phyloP scores from a whole-genome alignment of 768 basidiomycete species.

The Collybiopsis confluens region DNA sequence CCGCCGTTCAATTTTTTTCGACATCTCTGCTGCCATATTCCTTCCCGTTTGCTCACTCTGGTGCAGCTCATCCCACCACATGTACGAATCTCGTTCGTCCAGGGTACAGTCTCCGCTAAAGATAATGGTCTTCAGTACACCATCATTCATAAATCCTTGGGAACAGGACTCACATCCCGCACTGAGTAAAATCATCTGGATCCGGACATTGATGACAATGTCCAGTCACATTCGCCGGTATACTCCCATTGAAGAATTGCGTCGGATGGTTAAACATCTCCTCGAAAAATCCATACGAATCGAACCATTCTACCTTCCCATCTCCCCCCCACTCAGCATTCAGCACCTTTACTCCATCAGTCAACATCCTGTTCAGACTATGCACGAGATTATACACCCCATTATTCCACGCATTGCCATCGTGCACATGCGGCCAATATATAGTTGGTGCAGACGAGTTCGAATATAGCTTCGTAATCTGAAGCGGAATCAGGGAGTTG shows the following conservation, averaged over 20 bases:
- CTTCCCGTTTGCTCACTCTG: constrained; percentile 8
- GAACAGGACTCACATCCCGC: constrained; percentile 12
- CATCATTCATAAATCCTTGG: too few species aligned
- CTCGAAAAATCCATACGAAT: constrained; percentile 18
- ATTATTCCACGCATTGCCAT: constrained; percentile 18
- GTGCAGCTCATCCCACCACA: constrained; percentile 17
- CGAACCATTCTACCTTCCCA: constrained; percentile 14
- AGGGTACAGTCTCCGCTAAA: constrained; percentile 17
- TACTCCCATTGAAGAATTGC: constrained; percentile 19
- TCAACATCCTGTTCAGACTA: constrained; percentile 15
- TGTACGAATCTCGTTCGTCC: constrained; percentile 16
- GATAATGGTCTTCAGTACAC: neutral
- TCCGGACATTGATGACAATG: constrained; percentile 21
- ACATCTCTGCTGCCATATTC: neutral
- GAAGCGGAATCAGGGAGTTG: constrained; percentile 18
- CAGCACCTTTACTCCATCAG: constrained; percentile 12
- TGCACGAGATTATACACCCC: constrained; percentile 18
- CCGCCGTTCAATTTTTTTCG: neutral
- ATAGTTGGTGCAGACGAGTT: constrained; percentile 16
- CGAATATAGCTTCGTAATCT: constrained; percentile 15
- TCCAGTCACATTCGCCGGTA: constrained; percentile 18
- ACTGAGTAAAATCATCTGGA: constrained; percentile 5
- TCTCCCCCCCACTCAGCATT: constrained; percentile 13
- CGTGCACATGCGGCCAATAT: constrained; percentile 16
- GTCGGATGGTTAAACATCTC: constrained; percentile 18